Evolutionary conservation across 108 stramenopile species (phyloP).

Genomic region (Nitzschia palea): DNA sequence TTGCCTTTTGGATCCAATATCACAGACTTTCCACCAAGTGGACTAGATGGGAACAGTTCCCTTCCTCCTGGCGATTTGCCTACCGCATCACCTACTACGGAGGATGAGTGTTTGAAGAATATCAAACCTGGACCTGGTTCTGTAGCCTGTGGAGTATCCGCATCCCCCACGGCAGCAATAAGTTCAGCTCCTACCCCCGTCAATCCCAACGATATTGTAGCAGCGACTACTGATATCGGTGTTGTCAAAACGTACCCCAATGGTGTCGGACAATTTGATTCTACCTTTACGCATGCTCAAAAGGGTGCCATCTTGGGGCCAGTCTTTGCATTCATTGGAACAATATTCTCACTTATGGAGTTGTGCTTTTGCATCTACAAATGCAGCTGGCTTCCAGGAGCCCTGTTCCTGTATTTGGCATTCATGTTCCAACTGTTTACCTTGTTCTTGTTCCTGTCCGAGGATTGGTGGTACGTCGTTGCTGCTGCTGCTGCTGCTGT

Average conservation of each 20-base stretch:
- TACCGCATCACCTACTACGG: conserved; percentile 1
- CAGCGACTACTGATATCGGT: conserved; percentile 8
- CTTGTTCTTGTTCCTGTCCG: conserved; percentile 34
- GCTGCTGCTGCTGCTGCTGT: not conserved
- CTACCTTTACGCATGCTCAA: conserved; percentile 28
- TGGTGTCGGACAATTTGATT: conserved; percentile 21
- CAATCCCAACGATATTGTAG: conserved; percentile 27
- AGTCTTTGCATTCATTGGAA: conserved; percentile 23
- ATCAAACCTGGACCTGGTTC: conserved; percentile 14
- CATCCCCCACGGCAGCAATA: conserved; percentile 20
- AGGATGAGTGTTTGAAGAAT: not conserved
- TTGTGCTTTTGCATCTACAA: conserved; percentile 37
- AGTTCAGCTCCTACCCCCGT: conserved; percentile 19
- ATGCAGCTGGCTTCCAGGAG: conserved; percentile 44
- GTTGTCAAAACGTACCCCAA: conserved; percentile 20
- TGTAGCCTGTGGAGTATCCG: conserved; percentile 7
- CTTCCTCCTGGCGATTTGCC: not conserved
- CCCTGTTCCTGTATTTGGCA: conserved; percentile 33
- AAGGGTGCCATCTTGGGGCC: conserved; percentile 33
- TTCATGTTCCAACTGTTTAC: conserved; percentile 41
- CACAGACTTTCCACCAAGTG: not conserved
- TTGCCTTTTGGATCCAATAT: too few species aligned
- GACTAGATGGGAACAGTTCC: not conserved
- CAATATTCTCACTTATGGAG: conserved; percentile 17
- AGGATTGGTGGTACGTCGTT: conserved; percentile 38